Evolutionary conservation across 768 basidiomycete genomes (phyloP).

Genomic region (Rhodotorula diobovata): DNA sequence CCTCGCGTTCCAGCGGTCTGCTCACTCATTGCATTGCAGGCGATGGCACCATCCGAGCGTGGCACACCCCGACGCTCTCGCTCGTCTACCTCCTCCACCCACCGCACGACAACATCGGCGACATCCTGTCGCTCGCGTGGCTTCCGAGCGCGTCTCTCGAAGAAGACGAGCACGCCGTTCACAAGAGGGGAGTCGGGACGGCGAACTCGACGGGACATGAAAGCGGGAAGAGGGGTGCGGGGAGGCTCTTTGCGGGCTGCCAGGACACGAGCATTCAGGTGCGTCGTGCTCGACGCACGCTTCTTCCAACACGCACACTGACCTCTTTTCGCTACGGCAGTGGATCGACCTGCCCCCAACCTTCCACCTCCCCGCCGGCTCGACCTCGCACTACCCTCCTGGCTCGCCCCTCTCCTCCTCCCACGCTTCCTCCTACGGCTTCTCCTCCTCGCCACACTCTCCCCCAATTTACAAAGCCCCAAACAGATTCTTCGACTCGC

Average conservation of each 20-base stretch:
- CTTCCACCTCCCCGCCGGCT: constrained; percentile 18
- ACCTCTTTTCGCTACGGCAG: background rate
- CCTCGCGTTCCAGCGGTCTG: background rate
- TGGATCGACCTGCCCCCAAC: constrained; percentile 37
- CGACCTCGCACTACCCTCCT: background rate
- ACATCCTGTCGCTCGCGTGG: constrained; percentile 50
- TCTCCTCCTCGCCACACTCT: constrained; percentile 22
- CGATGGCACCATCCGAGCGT: constrained; percentile 48
- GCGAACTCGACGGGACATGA: background rate
- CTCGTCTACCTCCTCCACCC: constrained; percentile 48
- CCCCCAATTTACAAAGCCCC: constrained; percentile 36
- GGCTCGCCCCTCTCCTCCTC: background rate
- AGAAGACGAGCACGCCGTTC: background rate
- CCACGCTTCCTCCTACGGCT: background rate
- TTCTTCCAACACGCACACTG: too few species aligned
- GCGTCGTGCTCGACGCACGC: background rate
- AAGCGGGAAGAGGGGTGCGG: background rate
- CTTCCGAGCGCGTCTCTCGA: constrained; percentile 6
- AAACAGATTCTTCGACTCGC: constrained; percentile 42
- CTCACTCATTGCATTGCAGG: constrained; percentile 23
- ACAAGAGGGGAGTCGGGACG: background rate
- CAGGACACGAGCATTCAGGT: constrained; percentile 37
- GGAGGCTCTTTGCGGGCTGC: constrained; percentile 27
- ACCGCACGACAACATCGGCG: constrained; percentile 49
- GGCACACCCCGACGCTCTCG: constrained; percentile 47